Evolutionary conservation across 2,329 filamentous ascomycete species (phyloP), one percentile per base, ranked within the genome.

Genomic region (Dactylonectria macrodidyma): DNA sequence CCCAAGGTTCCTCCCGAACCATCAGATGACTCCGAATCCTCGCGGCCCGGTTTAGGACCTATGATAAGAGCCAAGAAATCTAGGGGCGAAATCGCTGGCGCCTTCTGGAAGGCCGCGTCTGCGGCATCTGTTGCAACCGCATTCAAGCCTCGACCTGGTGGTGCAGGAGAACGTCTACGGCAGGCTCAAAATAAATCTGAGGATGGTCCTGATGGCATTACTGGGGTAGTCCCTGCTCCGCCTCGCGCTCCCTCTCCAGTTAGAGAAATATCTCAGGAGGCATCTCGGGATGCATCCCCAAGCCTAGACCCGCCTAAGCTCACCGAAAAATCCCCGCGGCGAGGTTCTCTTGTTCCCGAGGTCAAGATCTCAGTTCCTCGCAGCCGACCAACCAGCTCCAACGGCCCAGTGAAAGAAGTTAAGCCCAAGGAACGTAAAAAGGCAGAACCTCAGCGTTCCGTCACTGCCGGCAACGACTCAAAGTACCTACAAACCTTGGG

Each of bases 141-240:
- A 9, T 98, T 98, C 83, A 97, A 95, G 77, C 95, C 95, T 22
- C 90, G 95, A 65, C 91, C 92, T 38, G 95, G 95, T 65, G 95
- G 95, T 71, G 95, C 94, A 24, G 95, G 91, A 59, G 94, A 97
- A 69, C 91, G 93, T 59, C 84, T 97, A 60, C 86, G 92, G 62
- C 89, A 91, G 59, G 85, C 87, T 41, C 87, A 90, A 63, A 85
- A 84, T 70, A 89, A 88, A 64, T 80, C 81, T n/a, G 82, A 82
- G 3, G 89, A 92, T 26, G 94, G 92, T 5, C 93, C 94, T 7
- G 95, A 98, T 82, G 95, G 95, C 2, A 97, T 98, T 71, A 97
- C 92, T 12, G 89, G 92, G 46, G 95, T 98, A 44, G 92, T 98
- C 24, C 93, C 93, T 26, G 93, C 95, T 3, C 95, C 95, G 2